Evolutionary conservation across 441 rosid genomes (phyloP).

Genomic region (Capsella rubella): DNA sequence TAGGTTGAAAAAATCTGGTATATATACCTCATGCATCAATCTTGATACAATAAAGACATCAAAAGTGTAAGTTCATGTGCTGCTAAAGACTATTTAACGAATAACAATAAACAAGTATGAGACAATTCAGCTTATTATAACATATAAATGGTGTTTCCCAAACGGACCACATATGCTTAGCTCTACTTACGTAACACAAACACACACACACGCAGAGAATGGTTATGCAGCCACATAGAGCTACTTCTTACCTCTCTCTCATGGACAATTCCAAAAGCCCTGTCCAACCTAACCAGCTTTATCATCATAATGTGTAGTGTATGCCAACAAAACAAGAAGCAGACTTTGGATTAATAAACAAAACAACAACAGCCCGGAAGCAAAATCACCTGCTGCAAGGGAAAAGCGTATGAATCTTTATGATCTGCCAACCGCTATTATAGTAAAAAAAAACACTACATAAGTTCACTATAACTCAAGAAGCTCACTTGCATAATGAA

Average conservation of each 20-base stretch:
- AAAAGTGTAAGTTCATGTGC: neutral
- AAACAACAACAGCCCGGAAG: neutral
- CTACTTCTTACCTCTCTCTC: slow-evolving; percentile 65
- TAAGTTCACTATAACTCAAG: neutral
- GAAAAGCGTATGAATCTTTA: no score
- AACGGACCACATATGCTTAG: neutral
- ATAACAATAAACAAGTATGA: neutral
- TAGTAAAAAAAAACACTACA: no score
- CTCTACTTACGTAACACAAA: neutral
- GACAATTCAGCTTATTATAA: no score
- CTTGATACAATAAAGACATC: neutral
- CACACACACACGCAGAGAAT: neutral
- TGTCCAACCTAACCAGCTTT: slow-evolving; percentile 82
- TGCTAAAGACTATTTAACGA: slow-evolving; percentile 1
- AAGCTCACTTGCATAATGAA: neutral
- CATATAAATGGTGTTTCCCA: no score
- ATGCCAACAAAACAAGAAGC: neutral
- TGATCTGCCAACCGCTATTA: no score
- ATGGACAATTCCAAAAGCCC: slow-evolving; percentile 82
- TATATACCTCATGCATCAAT: slow-evolving; percentile 5
- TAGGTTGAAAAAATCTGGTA: no score
- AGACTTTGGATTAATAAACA: neutral
- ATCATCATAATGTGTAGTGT: slow-evolving; percentile 58
- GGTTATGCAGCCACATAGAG: slow-evolving; percentile 3
- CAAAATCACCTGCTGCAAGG: neutral